phyloP scores from a whole-genome alignment of 148 eudicot genomes.

The Cornus controversa region DNA sequence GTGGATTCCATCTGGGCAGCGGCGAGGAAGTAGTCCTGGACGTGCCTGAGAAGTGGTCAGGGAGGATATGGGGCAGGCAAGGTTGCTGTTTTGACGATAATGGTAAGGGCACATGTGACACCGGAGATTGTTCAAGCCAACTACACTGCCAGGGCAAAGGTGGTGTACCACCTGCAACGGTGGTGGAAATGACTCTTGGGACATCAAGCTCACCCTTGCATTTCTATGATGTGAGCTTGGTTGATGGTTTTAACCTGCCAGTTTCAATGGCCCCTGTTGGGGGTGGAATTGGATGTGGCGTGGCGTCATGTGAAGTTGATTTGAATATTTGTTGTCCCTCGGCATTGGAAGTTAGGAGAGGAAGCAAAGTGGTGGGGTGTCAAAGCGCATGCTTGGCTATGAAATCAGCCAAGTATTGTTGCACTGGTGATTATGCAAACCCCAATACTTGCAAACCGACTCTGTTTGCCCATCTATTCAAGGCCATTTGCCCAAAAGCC shows the following conservation, averaged over 20 bases:
- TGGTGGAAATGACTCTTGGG: constrained; percentile 88
- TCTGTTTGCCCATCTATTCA: constrained; percentile 60
- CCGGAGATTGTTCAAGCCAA: constrained; percentile 74
- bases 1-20: constrained; percentile 67
- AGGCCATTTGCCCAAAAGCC: constrained; percentile 84
- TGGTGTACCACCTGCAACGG: constrained; percentile 79
- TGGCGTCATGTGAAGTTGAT: constrained; percentile 67
- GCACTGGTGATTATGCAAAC: constrained; percentile 59
- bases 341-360: constrained; percentile 59
- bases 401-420: constrained; percentile 66
- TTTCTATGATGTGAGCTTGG: constrained; percentile 87
- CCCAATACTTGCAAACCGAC: constrained; percentile 82
- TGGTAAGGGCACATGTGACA: constrained; percentile 70
- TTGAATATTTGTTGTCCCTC: constrained; percentile 77
- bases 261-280: constrained; percentile 76
- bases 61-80: constrained; percentile 89
- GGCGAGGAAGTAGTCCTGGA: constrained; percentile 72
- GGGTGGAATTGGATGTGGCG: constrained; percentile 77
- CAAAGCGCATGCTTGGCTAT: constrained; percentile 89
- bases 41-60: constrained; percentile 83
- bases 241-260: constrained; percentile 90
- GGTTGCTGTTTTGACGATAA: constrained; percentile 55
- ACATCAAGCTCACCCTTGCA: constrained; percentile 69
- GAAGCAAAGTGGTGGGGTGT: constrained; percentile 67
- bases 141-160: constrained; percentile 65